Evolutionary conservation across 805 yeast genomes (phyloP), one percentile per base, ranked within the genome.

Genomic region (Candida taoyuanica): DNA sequence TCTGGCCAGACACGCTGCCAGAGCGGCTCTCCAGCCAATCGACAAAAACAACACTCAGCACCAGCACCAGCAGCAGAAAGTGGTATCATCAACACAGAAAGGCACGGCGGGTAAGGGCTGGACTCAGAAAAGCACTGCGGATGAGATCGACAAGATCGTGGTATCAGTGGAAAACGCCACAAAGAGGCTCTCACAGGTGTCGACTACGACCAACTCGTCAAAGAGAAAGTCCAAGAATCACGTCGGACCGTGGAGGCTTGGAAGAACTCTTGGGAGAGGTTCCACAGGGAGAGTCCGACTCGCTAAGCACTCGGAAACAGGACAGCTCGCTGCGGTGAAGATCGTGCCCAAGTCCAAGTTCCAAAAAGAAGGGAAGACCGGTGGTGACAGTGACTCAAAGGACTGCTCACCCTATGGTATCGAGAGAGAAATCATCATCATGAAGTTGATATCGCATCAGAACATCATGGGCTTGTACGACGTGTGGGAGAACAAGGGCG

Each of bases 241-340:
- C 26, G 60, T 93, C 31, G 98, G 98, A 3, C 97, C 98, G 2
- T 93, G 98, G 98, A 85, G 87, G 57, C 68, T 93, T 26, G 98
- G 98, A 20, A 74, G 91, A 49, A 93, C 98, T 2, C 67, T 93
- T 36, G 98, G 98, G 17, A 73, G 94, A 42, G 98, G 98, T n/a
- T 84, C 95, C 12, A 86, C 96, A 1, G 98, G 98, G 17, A 74
- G 97, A 45, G 98, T 93, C 14, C 70, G 96, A 43, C 70, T 93
- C 39, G 98, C 98, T 13, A 82, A 87, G 50, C 94, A 93, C 59
- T 73, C 79, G 30, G 73, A 74, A 37, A 82, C 93, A 1, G 93
- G 93, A 34, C 82, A 87, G 62, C 74, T 87, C 41, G 98, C 98
- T 4, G 98, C 98, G 1, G 95, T 93, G 36, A 93, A 93, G 62